phyloP scores from a whole-genome alignment of 164 flowering plant species.

The Tetracentron sinense region DNA sequence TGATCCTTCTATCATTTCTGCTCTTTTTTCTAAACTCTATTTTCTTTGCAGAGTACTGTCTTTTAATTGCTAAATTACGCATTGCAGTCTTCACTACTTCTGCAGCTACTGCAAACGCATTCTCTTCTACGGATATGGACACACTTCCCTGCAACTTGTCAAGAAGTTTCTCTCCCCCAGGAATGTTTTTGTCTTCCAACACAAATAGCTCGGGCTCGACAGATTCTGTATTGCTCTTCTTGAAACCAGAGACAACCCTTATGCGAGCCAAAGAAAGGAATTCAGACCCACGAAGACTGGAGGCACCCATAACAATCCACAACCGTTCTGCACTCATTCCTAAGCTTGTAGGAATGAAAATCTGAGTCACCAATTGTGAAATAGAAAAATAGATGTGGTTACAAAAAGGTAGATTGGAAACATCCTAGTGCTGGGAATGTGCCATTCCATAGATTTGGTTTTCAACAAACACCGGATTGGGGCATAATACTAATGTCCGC shows the following conservation, averaged over 20 bases:
- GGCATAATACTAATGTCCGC: too few species aligned
- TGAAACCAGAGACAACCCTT: constrained; percentile 46
- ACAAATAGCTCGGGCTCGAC: constrained; percentile 24
- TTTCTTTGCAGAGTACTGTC: constrained; percentile 61
- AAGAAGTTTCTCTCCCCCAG: constrained; percentile 63
- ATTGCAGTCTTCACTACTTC: constrained; percentile 77
- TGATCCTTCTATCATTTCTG: constrained; percentile 69
- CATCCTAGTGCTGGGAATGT: too few species aligned
- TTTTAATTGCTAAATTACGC: constrained; percentile 69
- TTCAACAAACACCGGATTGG: too few species aligned
- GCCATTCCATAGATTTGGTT: too few species aligned
- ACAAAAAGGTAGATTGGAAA: too few species aligned
- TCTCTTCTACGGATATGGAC: constrained; percentile 35
- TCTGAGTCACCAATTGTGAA: too few species aligned
- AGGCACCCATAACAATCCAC: constrained; percentile 88
- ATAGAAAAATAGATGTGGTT: too few species aligned
- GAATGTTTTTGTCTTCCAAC: constrained; percentile 52
- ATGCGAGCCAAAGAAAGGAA: constrained; percentile 48
- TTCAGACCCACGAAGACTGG: constrained; percentile 37
- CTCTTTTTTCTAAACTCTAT: constrained; percentile 73
- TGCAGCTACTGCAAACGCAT: constrained; percentile 52
- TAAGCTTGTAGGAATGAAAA: constrained; percentile 71
- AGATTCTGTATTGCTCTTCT: constrained; percentile 17
- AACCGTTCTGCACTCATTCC: constrained; percentile 39
- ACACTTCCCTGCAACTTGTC: constrained; percentile 68